Evolutionary conservation across 1,284 basidiomycete genomes (phyloP).

Genomic region (Pseudozyma flocculosa): DNA sequence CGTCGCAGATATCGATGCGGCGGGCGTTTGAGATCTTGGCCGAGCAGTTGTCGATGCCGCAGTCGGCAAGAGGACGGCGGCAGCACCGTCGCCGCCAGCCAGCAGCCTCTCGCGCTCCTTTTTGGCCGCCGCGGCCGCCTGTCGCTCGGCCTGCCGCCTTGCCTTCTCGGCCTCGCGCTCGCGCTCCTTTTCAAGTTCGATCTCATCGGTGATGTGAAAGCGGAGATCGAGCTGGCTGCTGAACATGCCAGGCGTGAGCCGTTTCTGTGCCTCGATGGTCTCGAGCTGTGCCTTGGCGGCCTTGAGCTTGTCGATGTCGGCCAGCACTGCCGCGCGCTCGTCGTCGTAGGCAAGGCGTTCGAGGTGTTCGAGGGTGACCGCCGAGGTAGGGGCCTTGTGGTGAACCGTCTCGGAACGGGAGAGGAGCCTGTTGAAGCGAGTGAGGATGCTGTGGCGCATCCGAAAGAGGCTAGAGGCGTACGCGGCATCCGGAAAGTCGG

Average conservation of each 20-base stretch:
- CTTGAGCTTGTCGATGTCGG: slow-evolving; percentile 37
- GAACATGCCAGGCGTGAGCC: slow-evolving; percentile 8
- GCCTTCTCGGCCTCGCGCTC: slow-evolving; percentile 27
- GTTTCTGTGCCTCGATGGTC: slow-evolving; percentile 17
- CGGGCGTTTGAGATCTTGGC: background rate
- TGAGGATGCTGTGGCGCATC: slow-evolving; percentile 18
- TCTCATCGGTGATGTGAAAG: slow-evolving; percentile 36
- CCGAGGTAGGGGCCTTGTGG: slow-evolving; percentile 28
- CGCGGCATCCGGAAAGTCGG: slow-evolving; percentile 27
- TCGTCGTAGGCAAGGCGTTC: slow-evolving; percentile 48
- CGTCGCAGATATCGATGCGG: slow-evolving; percentile 3
- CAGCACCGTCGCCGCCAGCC: slow-evolving; percentile 14
- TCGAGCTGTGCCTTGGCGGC: slow-evolving; percentile 40
- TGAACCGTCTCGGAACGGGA: slow-evolving; percentile 26
- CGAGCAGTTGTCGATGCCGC: slow-evolving; percentile 1
- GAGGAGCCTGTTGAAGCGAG: slow-evolving; percentile 25
- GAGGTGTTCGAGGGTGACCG: slow-evolving; percentile 35
- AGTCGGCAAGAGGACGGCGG: slow-evolving; percentile 1
- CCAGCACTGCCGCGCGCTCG: slow-evolving; percentile 33
- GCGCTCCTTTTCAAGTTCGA: slow-evolving; percentile 29
- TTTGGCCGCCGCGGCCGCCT: slow-evolving; percentile 28
- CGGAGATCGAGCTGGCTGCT: slow-evolving; percentile 23
- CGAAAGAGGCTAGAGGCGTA: slow-evolving; percentile 32
- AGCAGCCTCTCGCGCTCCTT: slow-evolving; percentile 29
- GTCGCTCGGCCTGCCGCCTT: slow-evolving; percentile 32